These are phyloP conservation scores for Colletotrichum sp. DNA, from an alignment of 2,329 filamentous ascomycete species.

Conservation along the genomic window DNA sequence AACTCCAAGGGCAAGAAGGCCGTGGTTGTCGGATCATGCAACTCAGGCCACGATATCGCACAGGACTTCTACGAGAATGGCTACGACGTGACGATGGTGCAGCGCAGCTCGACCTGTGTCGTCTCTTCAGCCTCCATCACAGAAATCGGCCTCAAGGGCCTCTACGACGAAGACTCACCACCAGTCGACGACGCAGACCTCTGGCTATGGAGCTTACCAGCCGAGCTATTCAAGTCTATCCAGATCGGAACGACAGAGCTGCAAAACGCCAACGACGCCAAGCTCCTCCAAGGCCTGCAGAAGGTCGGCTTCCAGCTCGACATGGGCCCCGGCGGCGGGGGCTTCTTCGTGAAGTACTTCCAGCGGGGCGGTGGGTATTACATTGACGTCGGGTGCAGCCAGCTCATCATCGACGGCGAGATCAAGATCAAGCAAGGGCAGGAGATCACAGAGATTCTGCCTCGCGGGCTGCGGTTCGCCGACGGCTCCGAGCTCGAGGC, in stretches of 20 bases:
- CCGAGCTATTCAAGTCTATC: constrained; percentile 63
- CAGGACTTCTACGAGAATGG: constrained; percentile 73
- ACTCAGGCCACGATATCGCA: constrained; percentile 72
- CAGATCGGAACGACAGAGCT: constrained; percentile 49
- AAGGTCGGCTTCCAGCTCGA: constrained; percentile 67
- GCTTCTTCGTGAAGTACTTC: constrained; percentile 48
- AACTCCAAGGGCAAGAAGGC: constrained; percentile 61
- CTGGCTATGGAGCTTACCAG: constrained; percentile 60
- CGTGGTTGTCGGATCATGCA: constrained; percentile 71
- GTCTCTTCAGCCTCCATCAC: constrained; percentile 59
- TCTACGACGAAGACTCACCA: constrained; percentile 59
- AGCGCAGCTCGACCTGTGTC: constrained; percentile 70
- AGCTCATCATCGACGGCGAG: constrained; percentile 33
- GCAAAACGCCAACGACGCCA: constrained; percentile 41
- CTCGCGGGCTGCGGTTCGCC: constrained; percentile 49
- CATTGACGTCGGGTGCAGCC: constrained; percentile 28
- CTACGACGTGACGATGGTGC: constrained; percentile 72
- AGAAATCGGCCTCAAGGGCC: constrained; percentile 56
- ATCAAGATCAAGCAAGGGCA: constrained; percentile 51
- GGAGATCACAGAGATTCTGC: constrained; percentile 57
- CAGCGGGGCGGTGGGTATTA: constrained; percentile 36
- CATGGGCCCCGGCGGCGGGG: constrained; percentile 51
- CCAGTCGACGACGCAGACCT: constrained; percentile 72
- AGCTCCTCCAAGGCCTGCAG: constrained; percentile 47
- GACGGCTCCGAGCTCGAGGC: constrained; percentile 34